phyloP scores from a whole-genome alignment of 2,329 filamentous ascomycete genomes.

The Sarocladiaceae sp. region DNA sequence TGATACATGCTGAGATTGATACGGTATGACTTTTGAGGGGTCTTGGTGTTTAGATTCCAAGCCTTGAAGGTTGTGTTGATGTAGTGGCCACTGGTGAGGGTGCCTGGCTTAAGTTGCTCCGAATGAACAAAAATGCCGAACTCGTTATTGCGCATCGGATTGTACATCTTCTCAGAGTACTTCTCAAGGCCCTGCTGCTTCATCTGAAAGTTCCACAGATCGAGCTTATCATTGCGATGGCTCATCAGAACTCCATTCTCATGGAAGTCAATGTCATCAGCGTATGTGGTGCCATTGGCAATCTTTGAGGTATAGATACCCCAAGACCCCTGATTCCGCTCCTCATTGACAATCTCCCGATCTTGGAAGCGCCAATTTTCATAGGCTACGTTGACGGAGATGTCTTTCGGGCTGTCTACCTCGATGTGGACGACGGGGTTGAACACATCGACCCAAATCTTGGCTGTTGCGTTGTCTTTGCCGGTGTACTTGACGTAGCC shows the following conservation, averaged over 20 bases:
- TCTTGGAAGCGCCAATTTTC: slow-evolving; percentile 11
- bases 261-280: slow-evolving; percentile 8
- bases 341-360: slow-evolving; percentile 9
- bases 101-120: slow-evolving; percentile 9
- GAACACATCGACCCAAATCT: slow-evolving; percentile 11
- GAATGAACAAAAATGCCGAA: slow-evolving; percentile 11
- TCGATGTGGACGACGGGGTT: slow-evolving; percentile 10
- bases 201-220: slow-evolving; percentile 11
- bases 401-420: slow-evolving; percentile 8
- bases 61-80: slow-evolving; percentile 10
- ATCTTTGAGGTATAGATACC: slow-evolving; percentile 11
- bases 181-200: slow-evolving; percentile 10
- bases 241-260: slow-evolving; percentile 11
- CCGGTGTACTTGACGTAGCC: slow-evolving; percentile 10
- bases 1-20: slow-evolving; percentile 10
- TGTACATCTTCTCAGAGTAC: slow-evolving; percentile 10
- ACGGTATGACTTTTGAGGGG: slow-evolving; percentile 3
- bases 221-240: slow-evolving; percentile 10
- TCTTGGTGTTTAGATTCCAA: slow-evolving; percentile 3
- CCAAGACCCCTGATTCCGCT: slow-evolving; percentile 11
- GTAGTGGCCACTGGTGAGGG: slow-evolving; percentile 4
- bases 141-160: slow-evolving; percentile 12
- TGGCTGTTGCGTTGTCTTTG: slow-evolving; percentile 9
- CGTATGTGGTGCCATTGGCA: slow-evolving; percentile 10
- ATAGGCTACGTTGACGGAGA: slow-evolving; percentile 5